Percentiles rank a stretch among this genome's conserved stretches.
Evolutionary conservation across 495 filamentous ascomycete genomes (phyloP).

Genomic region (Hyaloscypha variabilis): DNA sequence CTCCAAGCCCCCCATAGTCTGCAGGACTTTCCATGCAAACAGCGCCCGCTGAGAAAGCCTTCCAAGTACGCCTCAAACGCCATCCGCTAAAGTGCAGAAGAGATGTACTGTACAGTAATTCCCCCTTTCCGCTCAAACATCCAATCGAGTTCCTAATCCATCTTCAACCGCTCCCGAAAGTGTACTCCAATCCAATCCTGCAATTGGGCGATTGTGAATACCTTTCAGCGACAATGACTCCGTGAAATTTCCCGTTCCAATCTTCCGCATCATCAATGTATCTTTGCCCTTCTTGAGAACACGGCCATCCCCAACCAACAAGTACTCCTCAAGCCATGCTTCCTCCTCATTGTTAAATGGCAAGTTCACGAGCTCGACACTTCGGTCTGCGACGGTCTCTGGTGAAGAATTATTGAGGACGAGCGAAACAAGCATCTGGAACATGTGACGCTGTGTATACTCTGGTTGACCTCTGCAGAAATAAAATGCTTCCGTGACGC

Average conservation of each 20-base stretch:
- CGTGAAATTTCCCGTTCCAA: constrained; percentile 56
- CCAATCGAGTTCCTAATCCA: constrained; percentile 27
- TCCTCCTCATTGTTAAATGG: constrained; percentile 71
- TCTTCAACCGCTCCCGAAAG: constrained; percentile 25
- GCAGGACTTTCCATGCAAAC: too few relatives aligned
- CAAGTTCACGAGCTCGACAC: constrained; percentile 70
- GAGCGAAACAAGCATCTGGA: constrained; percentile 67
- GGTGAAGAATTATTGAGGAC: constrained; percentile 52
- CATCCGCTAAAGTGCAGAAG: not conserved
- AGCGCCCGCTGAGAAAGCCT: not conserved
- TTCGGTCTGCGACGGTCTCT: constrained; percentile 53
- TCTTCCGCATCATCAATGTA: constrained; percentile 67
- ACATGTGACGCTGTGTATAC: constrained; percentile 56
- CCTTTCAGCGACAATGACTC: constrained; percentile 26
- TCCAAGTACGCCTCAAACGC: not conserved
- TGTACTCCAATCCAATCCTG: constrained; percentile 27
- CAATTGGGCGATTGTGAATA: constrained; percentile 19
- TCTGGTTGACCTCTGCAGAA: constrained; percentile 69
- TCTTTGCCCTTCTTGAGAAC: constrained; percentile 64
- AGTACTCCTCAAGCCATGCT: constrained; percentile 67
- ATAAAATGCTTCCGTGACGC: constrained; percentile 71
- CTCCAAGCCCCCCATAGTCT: too few relatives aligned
- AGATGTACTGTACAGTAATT: not conserved
- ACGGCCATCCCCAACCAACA: constrained; percentile 63
- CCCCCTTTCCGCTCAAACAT: not conserved